Evolutionary conservation across 306 rosid genomes (phyloP), one percentile per base, ranked within the genome.

Genomic region (Prunus armeniaca): DNA sequence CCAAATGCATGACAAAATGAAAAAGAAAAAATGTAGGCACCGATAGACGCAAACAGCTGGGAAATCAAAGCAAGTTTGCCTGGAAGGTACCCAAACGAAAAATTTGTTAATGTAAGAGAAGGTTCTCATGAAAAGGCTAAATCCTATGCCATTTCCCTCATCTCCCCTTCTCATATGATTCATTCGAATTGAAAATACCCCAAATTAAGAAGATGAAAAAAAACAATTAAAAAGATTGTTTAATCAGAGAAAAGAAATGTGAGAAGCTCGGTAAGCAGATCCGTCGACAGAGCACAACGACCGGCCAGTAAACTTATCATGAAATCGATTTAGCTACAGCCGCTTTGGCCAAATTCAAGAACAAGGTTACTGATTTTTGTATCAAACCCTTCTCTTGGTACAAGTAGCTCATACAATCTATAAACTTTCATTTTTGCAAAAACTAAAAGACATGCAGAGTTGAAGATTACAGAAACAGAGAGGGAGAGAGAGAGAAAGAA

Each of bases 211-310:
- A 10, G 12, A 3, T 24, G 6, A 25, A 8, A 18, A 14, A 38
- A 60, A 25, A 3, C 9, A 1, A 67, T 3, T 3, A 1, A 19
- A 50, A 66, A 5, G 3, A 32, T 34, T 7, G 43, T 38, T 38
- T 1, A 70, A 54, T 6, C 3, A 1, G 11, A 3, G 1, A 2
- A 4, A 56, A 0, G n/a, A 67, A 77, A 81, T 91, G 80, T 93
- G 55, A 90, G 93, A 93, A 90, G 83, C 86, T 91, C 94, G 94
- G 98, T 93, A 90, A 91, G 96, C 98, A 93, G 93, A 90, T 81
- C n/a, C 69, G 84, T 84, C 74, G 93, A 93, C 82, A 49, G 88
- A 91, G 65, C 87, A 78, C 98, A 79, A 91, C 84, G 82, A 82
- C 87, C 96, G 96, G 97, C 96, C 97, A 88, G 97, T 66, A 22